Conservation (phyloP, 2,329 filamentous ascomycete genomes). For the Cladophialophora carrionii region DNA sequence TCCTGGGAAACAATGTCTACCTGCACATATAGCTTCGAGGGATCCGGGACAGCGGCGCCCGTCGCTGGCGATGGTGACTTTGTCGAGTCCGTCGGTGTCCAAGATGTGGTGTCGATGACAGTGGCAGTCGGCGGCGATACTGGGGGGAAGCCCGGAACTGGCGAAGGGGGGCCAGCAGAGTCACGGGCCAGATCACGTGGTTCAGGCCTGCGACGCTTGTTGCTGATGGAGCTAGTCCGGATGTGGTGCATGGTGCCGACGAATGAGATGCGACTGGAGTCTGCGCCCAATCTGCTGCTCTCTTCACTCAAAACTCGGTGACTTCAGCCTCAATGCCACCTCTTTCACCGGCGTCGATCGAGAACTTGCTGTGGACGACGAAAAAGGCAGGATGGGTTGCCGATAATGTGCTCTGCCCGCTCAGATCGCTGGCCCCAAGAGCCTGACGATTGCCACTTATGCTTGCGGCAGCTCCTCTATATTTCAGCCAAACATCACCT, state of each 20-base stretch:
- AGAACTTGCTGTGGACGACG: not conserved
- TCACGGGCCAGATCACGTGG: slow-evolving; percentile 7
- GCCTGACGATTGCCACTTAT: not conserved
- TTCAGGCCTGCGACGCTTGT: not conserved
- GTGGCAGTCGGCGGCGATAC: slow-evolving; percentile 2
- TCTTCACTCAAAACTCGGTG: not conserved
- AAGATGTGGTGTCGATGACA: slow-evolving; percentile 7
- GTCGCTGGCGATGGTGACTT: not conserved
- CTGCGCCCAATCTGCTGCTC: not conserved
- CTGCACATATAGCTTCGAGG: slow-evolving; percentile 3
- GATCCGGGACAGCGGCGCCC: not conserved
- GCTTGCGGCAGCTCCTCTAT: not conserved
- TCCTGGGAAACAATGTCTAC: slow-evolving; percentile 6
- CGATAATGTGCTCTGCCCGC: not conserved
- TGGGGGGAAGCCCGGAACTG: not conserved
- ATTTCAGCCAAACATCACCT: not conserved
- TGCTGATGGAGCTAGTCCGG: slow-evolving; percentile 16
- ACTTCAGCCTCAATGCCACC: not conserved
- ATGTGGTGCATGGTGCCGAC: slow-evolving; percentile 21
- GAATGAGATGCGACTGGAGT: not conserved
- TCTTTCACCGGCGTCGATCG: not conserved
- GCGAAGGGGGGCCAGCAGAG: not conserved
- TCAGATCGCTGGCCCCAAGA: not conserved
- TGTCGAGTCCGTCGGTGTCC: slow-evolving; percentile 3
- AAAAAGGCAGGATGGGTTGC: not conserved